Evolutionary conservation across 2,329 filamentous ascomycete species (phyloP).

Genomic region (Fusarium begoniae): DNA sequence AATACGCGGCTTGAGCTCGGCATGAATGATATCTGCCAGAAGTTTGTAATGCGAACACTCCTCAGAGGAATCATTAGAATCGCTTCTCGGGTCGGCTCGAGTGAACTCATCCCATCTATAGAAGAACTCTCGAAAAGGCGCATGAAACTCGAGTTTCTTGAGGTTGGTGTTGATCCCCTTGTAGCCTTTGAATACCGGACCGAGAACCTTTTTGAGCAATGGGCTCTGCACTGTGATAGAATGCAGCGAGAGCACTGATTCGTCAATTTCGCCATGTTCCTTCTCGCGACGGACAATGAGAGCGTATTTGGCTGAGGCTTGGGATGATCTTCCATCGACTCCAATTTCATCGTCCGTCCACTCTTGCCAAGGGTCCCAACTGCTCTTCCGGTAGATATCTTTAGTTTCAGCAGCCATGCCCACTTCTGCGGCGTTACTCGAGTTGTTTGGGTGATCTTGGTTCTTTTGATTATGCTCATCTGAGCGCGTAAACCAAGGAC

Average conservation of each 20-base stretch:
- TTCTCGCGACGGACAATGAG: neutral
- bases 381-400: neutral
- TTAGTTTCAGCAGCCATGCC: neutral
- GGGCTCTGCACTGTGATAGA: slow-evolving; percentile 6
- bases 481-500: neutral
- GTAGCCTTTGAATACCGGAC: neutral
- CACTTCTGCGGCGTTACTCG: neutral
- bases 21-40: neutral
- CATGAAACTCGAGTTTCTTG: neutral
- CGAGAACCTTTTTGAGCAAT: neutral
- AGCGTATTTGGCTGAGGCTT: neutral
- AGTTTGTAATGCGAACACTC: neutral
- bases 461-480: neutral
- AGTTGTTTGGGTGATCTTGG: neutral
- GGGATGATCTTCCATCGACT: neutral
- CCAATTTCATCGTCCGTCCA: neutral
- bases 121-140: slow-evolving; percentile 12
- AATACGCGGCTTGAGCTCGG: slow-evolving; percentile 1
- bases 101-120: slow-evolving; percentile 3
- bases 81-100: neutral
- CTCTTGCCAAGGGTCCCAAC: slow-evolving; percentile 1
- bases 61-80: neutral
- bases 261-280: neutral
- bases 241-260: neutral
- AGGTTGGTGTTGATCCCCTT: slow-evolving; percentile 10